Base-by-base conservation (phyloP, 169 alveolate species). In the Plasmodium falciparum region DNA sequence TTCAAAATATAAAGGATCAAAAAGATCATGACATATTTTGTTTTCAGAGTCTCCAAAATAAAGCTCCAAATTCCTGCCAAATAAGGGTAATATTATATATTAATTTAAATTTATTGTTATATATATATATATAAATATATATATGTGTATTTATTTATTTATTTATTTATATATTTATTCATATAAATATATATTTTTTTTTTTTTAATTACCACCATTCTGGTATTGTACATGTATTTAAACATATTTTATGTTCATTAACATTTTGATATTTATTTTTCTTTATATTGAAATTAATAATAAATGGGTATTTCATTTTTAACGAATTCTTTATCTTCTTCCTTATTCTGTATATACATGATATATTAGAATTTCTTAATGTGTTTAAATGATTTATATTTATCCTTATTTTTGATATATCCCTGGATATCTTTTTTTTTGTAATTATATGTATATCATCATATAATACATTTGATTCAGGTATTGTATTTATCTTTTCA, bases 1-100 rank as follows among this genome's bases (percentile, higher is more conserved):
- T 56, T 83, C 74, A 47, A 83, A 83, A 56, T 69, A 69, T n/a
- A 73, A 49, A 67, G 91, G 91, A 15, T 52, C 59, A 20, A 83
- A 83, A 2, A 83, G 50, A 33, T 69, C 65, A 20, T 50, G 73
- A 8, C 85, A 54, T 9, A 69, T 43, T 56, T 83, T 83, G 33
- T 67, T 62, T 43, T 52, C 83, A 15, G 72, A n/a, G 13, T 47
- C 33, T 12, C 91, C 80, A 83, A 83, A 83, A 56, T 83, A 83
- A 39, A 33, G 56, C 49, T 33, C 45, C 70, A 83, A 83, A 9
- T 17, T 20, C 91, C 91, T 83, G 72, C 24, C 24, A 52, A 49
- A 43, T 56, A 80, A 69, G 26, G 39, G 59, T 12, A 72, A 39
- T 11, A 73, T 33, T 33, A 6, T 2, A 33, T 33, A 0, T 39